Conservation (phyloP, 805 yeast species). For the Ogataea minuta region DNA sequence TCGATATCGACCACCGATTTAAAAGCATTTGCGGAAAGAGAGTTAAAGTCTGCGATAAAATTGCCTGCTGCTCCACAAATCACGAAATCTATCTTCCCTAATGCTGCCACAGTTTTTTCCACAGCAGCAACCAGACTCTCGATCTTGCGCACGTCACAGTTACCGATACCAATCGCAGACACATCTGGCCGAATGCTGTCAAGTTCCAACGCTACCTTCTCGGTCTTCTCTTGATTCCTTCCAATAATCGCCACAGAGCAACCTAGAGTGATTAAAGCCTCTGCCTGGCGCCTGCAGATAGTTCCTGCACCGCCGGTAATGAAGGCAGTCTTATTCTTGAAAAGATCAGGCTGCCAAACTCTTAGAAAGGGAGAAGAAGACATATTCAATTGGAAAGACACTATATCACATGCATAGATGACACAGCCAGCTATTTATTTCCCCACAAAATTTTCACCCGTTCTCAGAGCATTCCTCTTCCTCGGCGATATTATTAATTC, state of each 20-base stretch:
- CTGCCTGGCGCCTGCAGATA: conserved; percentile 88
- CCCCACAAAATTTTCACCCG: conserved; percentile 7
- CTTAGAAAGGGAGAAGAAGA: conserved; percentile 8
- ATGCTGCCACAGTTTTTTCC: conserved; percentile 55
- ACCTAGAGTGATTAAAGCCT: conserved; percentile 79
- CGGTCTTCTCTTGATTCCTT: conserved; percentile 66
- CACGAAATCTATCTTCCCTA: conserved; percentile 82
- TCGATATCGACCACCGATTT: conserved; percentile 86
- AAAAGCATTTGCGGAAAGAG: conserved; percentile 81
- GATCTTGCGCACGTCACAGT: conserved; percentile 76
- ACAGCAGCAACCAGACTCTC: conserved; percentile 62
- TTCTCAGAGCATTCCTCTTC: conserved; percentile 7
- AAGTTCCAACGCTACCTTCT: conserved; percentile 65
- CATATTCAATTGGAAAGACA: not conserved
- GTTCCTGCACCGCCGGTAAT: conserved; percentile 97
- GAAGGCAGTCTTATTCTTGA: conserved; percentile 81
- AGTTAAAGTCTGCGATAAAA: conserved; percentile 76
- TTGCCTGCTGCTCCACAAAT: conserved; percentile 98
- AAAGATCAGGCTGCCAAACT: conserved; percentile 56
- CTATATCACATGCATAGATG: conserved; percentile 8
- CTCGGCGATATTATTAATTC: conserved; percentile 11
- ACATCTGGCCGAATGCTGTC: conserved; percentile 54
- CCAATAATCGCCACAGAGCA: conserved; percentile 88
- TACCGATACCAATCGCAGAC: conserved; percentile 67
- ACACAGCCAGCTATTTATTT: conserved; percentile 5